Base-by-base conservation (phyloP, 257 asterid species). In the Penstemon barbatus region DNA sequence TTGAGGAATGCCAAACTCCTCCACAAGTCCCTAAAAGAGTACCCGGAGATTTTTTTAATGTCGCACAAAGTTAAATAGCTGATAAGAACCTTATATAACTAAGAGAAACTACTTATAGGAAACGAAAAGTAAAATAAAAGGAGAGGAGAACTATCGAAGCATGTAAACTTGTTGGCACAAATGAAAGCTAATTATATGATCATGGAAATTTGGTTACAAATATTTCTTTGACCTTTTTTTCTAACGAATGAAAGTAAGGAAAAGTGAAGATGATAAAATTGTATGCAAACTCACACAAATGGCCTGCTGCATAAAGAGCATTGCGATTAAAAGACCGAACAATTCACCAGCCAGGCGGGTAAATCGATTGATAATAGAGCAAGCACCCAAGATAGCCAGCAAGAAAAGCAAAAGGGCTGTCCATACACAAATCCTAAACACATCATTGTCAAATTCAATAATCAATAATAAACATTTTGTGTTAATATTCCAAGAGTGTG, bases 241-340 rank as follows among this genome's bases (percentile, higher is more conserved):
- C 61, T 18, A 55, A 4, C 56, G 52, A 46, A 58, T 40, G 51
- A 61, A 45, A 59, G 46, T 13, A 49, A 57, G 51, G 53, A 54
- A 52, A 75, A 19, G 43, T 49, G 38, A 57, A 75, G 48, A 55
- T 65, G 39, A 72, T 8, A 50, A 63, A 50, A 38, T 52, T 61
- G 60, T 44, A 65, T 13, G 61, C 42, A 52, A 63, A 80, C 94
- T 81, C 85, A 92, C 98, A 71, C 93, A 86, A 72, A 94, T 91
- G 0, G 99, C 97, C 79, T 94, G 92, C 79, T 94, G 99, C 97
- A 94, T 87, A 71, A 94, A 94, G 77, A 94, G 97, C 97, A 91
- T 89, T 55, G 99, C 97, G 45, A 94, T 91, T 65, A 94, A 80
- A 63, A 94, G 91, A 56, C 99, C 99, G 56, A 94, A 94, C 70